Base-by-base conservation (phyloP, 805 yeast species). In the Candida pseudoglaebosa region DNA sequence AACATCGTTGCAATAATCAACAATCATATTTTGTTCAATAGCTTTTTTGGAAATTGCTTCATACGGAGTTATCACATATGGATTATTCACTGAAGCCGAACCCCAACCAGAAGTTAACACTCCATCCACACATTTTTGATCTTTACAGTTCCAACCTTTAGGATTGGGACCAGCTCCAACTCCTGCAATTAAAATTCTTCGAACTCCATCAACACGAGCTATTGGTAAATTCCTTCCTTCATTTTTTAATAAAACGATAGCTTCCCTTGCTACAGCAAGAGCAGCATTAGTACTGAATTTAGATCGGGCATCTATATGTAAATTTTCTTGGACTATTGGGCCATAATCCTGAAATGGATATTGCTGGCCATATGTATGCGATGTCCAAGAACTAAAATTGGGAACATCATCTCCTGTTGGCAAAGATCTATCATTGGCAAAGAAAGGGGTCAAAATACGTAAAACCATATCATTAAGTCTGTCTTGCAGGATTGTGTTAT, bases 81-180 rank as follows among this genome's bases (percentile, higher is more conserved):
- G 80, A 31, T 75, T 71, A 45, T 67, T 71, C 12, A 72, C 80
- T 8, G 80, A 65, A 0, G 82, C 78, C 4, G 84, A 78, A 0
- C 85, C 86, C 80, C 84, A 77, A 10, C 84, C 84, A 21, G 73
- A 65, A 24, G 76, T 72, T 30, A 79, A 50, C 1, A 76, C 70
- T 2, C 85, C 86, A 40, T 73, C 68, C 8, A 64, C 63, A 43
- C 77, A 70, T 34, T 65, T 67, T 50, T 73, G 77, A 50, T 78
- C 82, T 41, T 65, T 70, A 40, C 78, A 71, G 46, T 71, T 75
- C 45, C 73, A 67, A 0, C 84, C 84, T 32, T 64, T 58, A 0
- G 76, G 67, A 43, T 70, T 74, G 2, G 70, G 57, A 2, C 71
- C 73, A 2, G 82, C 82, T 2, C 76, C 80, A 4, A 63, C 45